Conservation (phyloP, 768 basidiomycete species). For the Termitomyces sp. region DNA sequence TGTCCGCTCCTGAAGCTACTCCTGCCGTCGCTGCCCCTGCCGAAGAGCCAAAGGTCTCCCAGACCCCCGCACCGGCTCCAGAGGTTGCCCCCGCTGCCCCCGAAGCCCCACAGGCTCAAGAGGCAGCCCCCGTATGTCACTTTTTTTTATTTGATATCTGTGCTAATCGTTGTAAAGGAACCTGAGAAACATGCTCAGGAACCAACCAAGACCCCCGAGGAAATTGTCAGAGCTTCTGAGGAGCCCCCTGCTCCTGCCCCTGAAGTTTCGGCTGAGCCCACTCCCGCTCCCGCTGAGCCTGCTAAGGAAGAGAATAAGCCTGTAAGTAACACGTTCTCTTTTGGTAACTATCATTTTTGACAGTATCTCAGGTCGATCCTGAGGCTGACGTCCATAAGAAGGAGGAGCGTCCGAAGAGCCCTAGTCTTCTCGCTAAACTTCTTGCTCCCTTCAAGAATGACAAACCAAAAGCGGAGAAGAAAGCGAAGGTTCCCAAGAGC, state of each 20-base stretch:
- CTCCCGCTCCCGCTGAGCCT: slow-evolving; percentile 19
- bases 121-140: slow-evolving; percentile 20
- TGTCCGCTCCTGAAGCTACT: slow-evolving; percentile 71
- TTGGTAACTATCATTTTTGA: slow-evolving; percentile 4
- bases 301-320: slow-evolving; percentile 37
- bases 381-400: slow-evolving; percentile 57
- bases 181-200: not conserved
- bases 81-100: slow-evolving; percentile 46
- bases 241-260: slow-evolving; percentile 18
- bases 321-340: slow-evolving; percentile 19
- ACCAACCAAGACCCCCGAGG: not conserved
- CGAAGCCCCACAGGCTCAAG: slow-evolving; percentile 40
- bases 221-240: slow-evolving; percentile 1
- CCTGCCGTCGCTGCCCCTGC: slow-evolving; percentile 36
- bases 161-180: not conserved
- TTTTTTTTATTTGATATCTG: not conserved
- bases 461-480: slow-evolving; percentile 56
- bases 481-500: slow-evolving; percentile 63
- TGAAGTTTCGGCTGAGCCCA: slow-evolving; percentile 16
- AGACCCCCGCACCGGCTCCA: slow-evolving; percentile 30
- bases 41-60: slow-evolving; percentile 50
- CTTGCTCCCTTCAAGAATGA: slow-evolving; percentile 75
- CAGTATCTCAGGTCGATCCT: slow-evolving; percentile 18
- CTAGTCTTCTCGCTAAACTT: slow-evolving; percentile 68
- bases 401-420: slow-evolving; percentile 79